Conservation (phyloP, 208 protist species). For the Leishmania arabica region DNA sequence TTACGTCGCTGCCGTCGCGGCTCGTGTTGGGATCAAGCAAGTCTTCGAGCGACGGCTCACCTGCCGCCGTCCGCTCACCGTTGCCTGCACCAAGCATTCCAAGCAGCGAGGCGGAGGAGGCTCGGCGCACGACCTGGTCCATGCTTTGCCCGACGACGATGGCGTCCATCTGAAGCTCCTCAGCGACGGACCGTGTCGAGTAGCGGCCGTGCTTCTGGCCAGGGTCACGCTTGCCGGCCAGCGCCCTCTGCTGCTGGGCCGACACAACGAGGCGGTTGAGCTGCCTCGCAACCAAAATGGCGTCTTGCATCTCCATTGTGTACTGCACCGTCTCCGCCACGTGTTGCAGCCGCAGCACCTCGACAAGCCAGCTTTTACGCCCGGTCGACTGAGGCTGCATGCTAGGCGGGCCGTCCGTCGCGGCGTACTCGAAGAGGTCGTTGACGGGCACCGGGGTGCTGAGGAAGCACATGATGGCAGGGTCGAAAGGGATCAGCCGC, state of each 20-base stretch:
- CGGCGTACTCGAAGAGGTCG: constrained; percentile 33
- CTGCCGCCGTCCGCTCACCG: neutral
- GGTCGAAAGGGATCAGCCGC: constrained; percentile 21
- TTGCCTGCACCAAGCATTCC: constrained; percentile 7
- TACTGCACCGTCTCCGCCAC: constrained; percentile 47
- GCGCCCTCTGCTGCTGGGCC: constrained; percentile 7
- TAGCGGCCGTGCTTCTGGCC: neutral
- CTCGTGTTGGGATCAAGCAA: neutral
- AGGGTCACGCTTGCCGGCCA: neutral
- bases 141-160: constrained; percentile 16
- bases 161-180: constrained; percentile 20
- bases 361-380: constrained; percentile 39
- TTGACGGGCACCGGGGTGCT: constrained; percentile 32
- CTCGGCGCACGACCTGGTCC: neutral
- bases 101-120: neutral
- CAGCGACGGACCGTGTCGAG: neutral
- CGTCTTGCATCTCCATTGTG: constrained; percentile 41
- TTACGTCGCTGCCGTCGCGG: constrained; percentile 18
- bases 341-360: constrained; percentile 46
- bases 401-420: constrained; percentile 10
- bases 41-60: neutral
- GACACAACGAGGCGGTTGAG: constrained; percentile 26
- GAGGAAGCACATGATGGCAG: constrained; percentile 31
- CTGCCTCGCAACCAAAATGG: constrained; percentile 35
- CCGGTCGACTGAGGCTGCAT: constrained; percentile 23